Conservation (phyloP, 108 stramenopile genomes). For the Conticribra weissflogii region DNA sequence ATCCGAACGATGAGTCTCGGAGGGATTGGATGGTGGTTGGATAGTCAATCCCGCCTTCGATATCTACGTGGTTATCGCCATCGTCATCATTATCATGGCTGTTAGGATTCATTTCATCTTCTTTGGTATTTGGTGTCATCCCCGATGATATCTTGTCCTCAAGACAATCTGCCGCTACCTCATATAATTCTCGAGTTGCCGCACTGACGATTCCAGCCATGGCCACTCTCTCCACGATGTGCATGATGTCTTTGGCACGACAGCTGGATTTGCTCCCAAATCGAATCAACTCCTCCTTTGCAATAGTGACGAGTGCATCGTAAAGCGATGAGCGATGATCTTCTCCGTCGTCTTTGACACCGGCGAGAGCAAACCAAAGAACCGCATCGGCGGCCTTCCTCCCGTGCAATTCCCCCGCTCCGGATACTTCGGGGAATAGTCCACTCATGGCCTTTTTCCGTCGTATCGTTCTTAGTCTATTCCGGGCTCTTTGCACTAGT, state of each 20-base stretch:
- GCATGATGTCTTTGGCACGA: constrained; percentile 64
- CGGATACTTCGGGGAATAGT: constrained; percentile 12
- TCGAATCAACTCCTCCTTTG: constrained; percentile 58
- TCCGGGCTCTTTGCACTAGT: constrained; percentile 24
- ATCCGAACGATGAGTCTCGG: constrained; percentile 35
- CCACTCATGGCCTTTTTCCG: constrained; percentile 19
- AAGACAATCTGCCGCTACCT: constrained; percentile 46
- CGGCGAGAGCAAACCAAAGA: constrained; percentile 82
- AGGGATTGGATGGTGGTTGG: constrained; percentile 24
- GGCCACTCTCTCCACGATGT: constrained; percentile 67
- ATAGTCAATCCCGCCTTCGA: constrained; percentile 20
- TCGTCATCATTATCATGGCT: constrained; percentile 3
- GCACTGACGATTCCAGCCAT: constrained; percentile 55
- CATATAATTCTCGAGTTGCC: constrained; percentile 13
- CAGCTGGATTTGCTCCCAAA: constrained; percentile 64
- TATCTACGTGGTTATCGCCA: constrained; percentile 20
- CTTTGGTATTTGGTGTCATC: background rate
- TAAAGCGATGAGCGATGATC: constrained; percentile 37
- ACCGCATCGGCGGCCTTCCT: constrained; percentile 84
- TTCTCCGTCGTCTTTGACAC: constrained; percentile 16
- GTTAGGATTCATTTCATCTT: background rate
- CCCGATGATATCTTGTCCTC: constrained; percentile 20
- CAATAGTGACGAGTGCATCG: constrained; percentile 49
- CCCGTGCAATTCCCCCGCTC: constrained; percentile 54
- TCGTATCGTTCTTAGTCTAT: constrained; percentile 28